These are phyloP conservation scores for Mycena albidolilacea DNA, from an alignment of 768 basidiomycete species.

Conservation along the genomic window DNA sequence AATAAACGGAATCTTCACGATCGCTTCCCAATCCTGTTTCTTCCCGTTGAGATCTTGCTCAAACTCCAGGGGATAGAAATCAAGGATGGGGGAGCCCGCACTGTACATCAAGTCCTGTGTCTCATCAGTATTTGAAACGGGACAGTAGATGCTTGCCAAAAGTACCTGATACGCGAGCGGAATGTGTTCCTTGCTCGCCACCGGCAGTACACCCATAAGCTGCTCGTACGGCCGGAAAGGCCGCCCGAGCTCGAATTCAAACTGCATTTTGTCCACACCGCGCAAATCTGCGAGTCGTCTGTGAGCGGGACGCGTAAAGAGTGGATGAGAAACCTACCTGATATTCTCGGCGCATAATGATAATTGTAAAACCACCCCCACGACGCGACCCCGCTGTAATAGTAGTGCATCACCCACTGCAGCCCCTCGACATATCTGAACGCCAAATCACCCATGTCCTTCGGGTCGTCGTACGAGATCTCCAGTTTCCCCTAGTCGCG, in stretches of 20 bases:
- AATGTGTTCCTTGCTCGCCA: conserved; percentile 90
- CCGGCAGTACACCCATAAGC: conserved; percentile 97
- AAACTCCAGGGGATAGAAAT: conserved; percentile 95
- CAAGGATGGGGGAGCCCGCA: conserved; percentile 86
- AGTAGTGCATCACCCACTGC: conserved; percentile 99
- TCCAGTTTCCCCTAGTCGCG: conserved; percentile 85
- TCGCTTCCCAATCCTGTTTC: conserved; percentile 98
- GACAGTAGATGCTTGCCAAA: neutral
- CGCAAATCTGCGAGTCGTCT: conserved; percentile 56
- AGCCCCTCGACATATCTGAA: conserved; percentile 93
- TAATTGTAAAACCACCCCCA: conserved; percentile 99
- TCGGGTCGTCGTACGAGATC: conserved; percentile 79
- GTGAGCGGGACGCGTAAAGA: neutral
- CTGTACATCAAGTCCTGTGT: conserved; percentile 90
- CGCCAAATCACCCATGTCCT: conserved; percentile 77
- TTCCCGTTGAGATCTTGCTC: conserved; percentile 97
- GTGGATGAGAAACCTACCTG: conserved; percentile 69
- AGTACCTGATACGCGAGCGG: conserved; percentile 87
- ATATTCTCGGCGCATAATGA: conserved; percentile 97
- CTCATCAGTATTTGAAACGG: neutral
- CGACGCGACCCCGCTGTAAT: conserved; percentile 96
- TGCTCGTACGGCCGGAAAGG: conserved; percentile 97
- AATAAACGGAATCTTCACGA: conserved; percentile 99
- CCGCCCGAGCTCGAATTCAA: conserved; percentile 87
- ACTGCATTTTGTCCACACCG: conserved; percentile 87